Base-by-base conservation (phyloP, 2,329 filamentous ascomycete species). In the Neopestalotiopsis clavispora region DNA sequence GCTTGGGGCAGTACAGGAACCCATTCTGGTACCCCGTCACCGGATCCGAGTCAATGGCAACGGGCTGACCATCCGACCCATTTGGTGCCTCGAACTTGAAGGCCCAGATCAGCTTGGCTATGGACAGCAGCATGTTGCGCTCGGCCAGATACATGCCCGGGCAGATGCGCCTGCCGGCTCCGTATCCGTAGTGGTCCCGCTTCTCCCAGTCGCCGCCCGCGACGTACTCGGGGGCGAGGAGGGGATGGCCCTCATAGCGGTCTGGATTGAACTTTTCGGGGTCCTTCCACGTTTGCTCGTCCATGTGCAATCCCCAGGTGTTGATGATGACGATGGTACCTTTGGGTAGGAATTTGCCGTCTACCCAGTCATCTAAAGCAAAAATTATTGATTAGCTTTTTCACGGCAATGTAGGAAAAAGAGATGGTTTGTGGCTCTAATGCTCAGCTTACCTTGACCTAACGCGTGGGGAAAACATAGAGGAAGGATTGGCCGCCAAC, bases 61-160 rank as follows among this genome's bases (percentile, higher is more conserved):
- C 34, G n/a, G 59, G 23, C 14, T 38, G 14, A n/a, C 59, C 59
- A 30, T 23, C 34, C 2, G 2, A 9, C 23, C 23, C 23, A 28
- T 28, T 28, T 28, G 23, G 23, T 38, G 32, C 40, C 23, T 64
- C 61, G 13, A 64, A 9, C 59, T 32, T 20, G 70, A 85, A 86
- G 0, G 80, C 84, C 86, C 86, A 88, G 0, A 88, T 70, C 0
- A 84, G 65, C 67, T 80, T 80, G 0, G 82, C 75, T 14, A 81
- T 75, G 45, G 72, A 75, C 0, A 81, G 58, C 68, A 79, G 82
- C 20, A 86, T 74, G 30, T 78, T 83, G 4, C 83, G 79, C 74
- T 87, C 84, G 2, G 84, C 83, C 4, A 88, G 78, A 68, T 87
- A 83, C 13, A 85, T 83, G 0, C 85, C 85, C 0, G 80, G 81